Base-by-base conservation (phyloP, 345 rosid genomes). In the Lumnitzera littorea region DNA sequence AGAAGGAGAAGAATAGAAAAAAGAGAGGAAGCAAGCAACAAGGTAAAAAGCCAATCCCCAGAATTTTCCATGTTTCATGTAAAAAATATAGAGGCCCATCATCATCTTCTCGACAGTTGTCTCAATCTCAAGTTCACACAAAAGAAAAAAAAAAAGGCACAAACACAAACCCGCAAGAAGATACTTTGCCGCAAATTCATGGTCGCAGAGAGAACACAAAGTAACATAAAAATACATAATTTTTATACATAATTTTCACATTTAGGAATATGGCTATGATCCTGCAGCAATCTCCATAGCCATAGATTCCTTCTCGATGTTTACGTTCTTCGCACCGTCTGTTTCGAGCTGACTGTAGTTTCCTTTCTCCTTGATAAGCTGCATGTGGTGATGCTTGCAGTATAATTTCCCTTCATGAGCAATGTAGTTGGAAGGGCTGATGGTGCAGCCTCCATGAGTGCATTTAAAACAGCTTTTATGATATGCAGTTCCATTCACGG, bases 361-460 rank as follows among this genome's bases (percentile, higher is more conserved):
- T 47, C 90, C 90, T 69, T 79, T 84, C 66, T 68, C 85, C 76
- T 69, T 85, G 78, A 85, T 72, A 50, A 82, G 83, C 52, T 85
- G 87, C 48, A 68, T 72, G 61, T 80, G 91, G 65, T 85, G 91
- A 63, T 85, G 91, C 72, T 78, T 82, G 85, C 91, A 85, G 75
- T 82, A 85, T 11, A 85, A 79, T 50, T 76, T 78, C 16, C 87
- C 87, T 50, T 85, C 81, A 56, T 80, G 83, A 41, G 91, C 87
- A 43, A 82, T 74, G 76, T 76, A 84, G 74, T 74, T 84, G 1
- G 87, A 84, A 58, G 82, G 87, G 55, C 87, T 84, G 36, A 84
- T 78, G 1, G 85, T 78, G 50, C 91, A 84, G 0, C 91, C 87
- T 65, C 85, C 91, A 68, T 72, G 67, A 27, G 62, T 70, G 67